Evolutionary conservation across 768 basidiomycete genomes (phyloP), one percentile per base, ranked within the genome.

Genomic region (Leccinum broughii): DNA sequence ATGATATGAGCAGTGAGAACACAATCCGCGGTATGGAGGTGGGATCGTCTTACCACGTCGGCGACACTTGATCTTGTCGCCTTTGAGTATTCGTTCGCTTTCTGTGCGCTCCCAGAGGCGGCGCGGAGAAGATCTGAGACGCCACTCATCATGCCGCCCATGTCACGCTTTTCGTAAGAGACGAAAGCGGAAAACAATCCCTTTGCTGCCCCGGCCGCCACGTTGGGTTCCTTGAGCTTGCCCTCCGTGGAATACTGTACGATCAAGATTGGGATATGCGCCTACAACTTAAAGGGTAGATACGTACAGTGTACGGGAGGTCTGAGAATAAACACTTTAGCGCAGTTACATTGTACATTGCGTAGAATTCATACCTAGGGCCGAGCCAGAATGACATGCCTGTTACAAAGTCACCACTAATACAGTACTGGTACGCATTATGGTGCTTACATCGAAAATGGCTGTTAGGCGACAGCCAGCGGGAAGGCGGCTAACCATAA

Each of bases 341-440:
- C 30, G 28, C 2, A 14, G 11, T 22, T 17, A 26, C 30, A 39
- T 50, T 35, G 56, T 17, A 6, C 17, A 52, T 17, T 28, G 13
- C 17, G 37, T 22, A 24, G 14, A 7, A 54, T 14, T 66, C 81
- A 34, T 71, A 89, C 88, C 94, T 20, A 95, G 81, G 3, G 86
- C 89, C 6, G 93, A 89, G 8, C 91, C 93, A n/a, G 92, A 95
- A 72, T 95, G 93, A 69, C 92, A 94, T 17, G 86, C 91, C 89
- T 92, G 58, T 28, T 22, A 44, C 15, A 41, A 39, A 22, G 39
- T 67, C 22, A 56, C 20, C 44, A 46, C 48, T n/a, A 7, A 49
- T 34, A 46, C 3, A 4, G 11, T 3, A 52, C 24, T 6, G 4
- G 11, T 2, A 53, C 20, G 24, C 24, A 37, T n/a, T 1, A n/a